These are phyloP conservation scores for Vigna angularis DNA, from an alignment of 306 rosid species.

Conservation along the genomic window DNA sequence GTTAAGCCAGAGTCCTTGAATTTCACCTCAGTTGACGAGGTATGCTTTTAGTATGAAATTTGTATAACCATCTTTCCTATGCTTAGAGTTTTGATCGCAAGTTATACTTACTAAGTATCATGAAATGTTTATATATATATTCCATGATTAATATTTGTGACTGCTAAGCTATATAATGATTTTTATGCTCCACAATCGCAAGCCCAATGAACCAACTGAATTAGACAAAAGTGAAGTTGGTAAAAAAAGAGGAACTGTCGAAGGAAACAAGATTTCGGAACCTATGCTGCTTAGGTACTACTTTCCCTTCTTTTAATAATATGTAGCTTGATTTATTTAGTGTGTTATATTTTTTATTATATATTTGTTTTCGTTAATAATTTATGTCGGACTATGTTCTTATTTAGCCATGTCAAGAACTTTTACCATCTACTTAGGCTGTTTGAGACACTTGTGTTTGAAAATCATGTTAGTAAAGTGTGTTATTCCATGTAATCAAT, in stretches of 20 bases:
- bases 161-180: background rate
- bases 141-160: background rate
- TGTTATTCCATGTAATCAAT: background rate
- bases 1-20: background rate
- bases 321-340: background rate
- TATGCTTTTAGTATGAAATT: no score
- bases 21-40: background rate
- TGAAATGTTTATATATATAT: background rate
- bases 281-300: constrained; percentile 40
- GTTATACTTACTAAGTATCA: no score
- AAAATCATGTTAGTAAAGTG: background rate
- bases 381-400: background rate
- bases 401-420: background rate
- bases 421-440: background rate
- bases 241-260: background rate
- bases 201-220: background rate
- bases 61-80: background rate
- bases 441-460: background rate
- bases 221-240: background rate
- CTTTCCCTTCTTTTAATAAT: background rate
- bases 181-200: background rate
- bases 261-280: background rate
- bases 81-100: background rate
- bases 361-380: background rate
- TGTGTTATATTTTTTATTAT: background rate